A percentile compares a stretch with the other conserved stretches of the same genome.
Conservation (phyloP, 2,329 filamentous ascomycete species). For the Didymella arachidicola region DNA sequence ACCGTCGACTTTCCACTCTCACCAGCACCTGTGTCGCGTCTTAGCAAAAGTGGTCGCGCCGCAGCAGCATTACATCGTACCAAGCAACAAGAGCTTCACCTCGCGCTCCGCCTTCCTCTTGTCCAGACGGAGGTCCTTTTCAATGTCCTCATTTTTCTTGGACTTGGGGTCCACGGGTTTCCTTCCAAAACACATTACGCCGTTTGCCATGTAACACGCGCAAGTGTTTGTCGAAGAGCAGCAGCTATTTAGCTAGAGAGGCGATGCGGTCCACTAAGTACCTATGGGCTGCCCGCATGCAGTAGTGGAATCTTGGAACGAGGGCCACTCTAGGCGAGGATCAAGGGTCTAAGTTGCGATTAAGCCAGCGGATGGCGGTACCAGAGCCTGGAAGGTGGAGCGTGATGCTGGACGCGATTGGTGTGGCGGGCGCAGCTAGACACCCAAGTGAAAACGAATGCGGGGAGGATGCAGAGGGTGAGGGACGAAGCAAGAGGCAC, state of each 20-base stretch:
- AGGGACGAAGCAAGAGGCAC: constrained; percentile 13
- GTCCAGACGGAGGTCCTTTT: constrained; percentile 83
- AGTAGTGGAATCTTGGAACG: constrained; percentile 11
- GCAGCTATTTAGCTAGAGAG: constrained; percentile 12
- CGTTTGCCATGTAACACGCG: constrained; percentile 45
- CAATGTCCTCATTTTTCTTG: constrained; percentile 73
- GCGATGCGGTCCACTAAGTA: constrained; percentile 20
- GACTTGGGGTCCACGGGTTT: constrained; percentile 58
- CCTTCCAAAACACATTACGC: constrained; percentile 62
- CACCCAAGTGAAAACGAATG: constrained; percentile 7
- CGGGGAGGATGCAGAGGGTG: constrained; percentile 14
- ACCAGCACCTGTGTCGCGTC: constrained; percentile 74
- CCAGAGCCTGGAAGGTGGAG: constrained; percentile 22
- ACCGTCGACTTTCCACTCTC: constrained; percentile 97
- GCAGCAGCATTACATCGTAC: constrained; percentile 61
- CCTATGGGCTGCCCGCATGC: constrained; percentile 16
- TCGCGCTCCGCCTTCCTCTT: constrained; percentile 86
- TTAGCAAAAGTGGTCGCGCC: constrained; percentile 31
- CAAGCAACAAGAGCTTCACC: constrained; percentile 91
- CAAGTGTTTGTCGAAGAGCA: constrained; percentile 4
- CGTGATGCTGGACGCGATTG: constrained; percentile 13
- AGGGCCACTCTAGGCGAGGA: constrained; percentile 9
- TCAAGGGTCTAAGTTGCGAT: constrained; percentile 14
- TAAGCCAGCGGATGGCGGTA: constrained; percentile 19
- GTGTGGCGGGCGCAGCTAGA: constrained; percentile 9